phyloP scores from a whole-genome alignment of 331 rosid genomes.

The Arachis monticola region DNA sequence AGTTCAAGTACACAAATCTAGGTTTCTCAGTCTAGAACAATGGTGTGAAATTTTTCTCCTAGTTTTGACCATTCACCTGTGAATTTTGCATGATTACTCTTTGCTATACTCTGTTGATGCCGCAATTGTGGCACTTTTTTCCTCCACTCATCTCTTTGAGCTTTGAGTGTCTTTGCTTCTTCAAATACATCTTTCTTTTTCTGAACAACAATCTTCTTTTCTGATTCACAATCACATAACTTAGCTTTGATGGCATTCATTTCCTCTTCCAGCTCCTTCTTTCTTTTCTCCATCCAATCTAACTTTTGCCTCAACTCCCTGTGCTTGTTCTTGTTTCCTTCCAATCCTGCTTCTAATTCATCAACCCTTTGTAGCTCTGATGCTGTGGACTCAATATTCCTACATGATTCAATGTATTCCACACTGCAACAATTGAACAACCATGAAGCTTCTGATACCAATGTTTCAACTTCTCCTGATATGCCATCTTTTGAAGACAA shows the following conservation, averaged over 20 bases:
- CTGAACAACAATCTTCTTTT: neutral
- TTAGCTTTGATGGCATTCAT: neutral
- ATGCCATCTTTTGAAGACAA: conserved; percentile 6
- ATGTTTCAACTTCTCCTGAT: neutral
- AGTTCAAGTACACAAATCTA: neutral
- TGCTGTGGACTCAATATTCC: neutral
- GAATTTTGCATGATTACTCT: neutral
- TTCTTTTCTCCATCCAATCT: neutral
- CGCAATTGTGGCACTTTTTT: neutral
- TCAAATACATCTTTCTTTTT: neutral
- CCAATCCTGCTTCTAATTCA: neutral
- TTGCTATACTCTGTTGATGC: neutral
- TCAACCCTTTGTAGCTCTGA: neutral
- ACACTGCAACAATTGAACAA: neutral
- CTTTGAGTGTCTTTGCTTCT: neutral
- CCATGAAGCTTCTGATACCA: conserved; percentile 11
- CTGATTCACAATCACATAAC: neutral
- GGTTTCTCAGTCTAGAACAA: neutral
- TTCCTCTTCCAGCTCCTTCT: conserved; percentile 3
- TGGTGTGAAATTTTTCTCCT: neutral
- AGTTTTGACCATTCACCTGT: neutral
- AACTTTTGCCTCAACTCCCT: neutral
- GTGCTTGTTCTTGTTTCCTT: neutral
- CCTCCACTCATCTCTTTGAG: neutral
- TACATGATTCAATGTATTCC: neutral